Evolutionary conservation across 768 basidiomycete species (phyloP).

Genomic region (Naematelia encephala): DNA sequence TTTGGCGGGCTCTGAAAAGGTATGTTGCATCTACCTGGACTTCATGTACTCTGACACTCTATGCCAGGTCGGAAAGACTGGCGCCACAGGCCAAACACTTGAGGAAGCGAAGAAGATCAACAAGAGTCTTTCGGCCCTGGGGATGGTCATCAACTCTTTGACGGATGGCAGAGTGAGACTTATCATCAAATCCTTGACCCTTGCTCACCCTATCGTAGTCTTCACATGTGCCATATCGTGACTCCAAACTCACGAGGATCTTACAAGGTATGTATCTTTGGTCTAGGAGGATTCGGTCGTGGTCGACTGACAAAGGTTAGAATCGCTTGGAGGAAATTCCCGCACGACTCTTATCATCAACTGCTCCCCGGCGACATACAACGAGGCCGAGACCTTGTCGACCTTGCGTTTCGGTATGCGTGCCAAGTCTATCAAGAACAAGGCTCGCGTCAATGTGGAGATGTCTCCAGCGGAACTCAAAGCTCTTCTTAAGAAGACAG

Average conservation of each 20-base stretch:
- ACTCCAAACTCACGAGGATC: conserved; percentile 97
- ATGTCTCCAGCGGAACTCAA: conserved; percentile 93
- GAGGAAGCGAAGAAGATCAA: conserved; percentile 99
- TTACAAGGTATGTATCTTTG: conserved; percentile 85
- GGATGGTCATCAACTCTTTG: conserved; percentile 98
- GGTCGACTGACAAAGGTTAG: conserved; percentile 20
- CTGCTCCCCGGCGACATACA: conserved; percentile 95
- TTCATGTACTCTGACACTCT: too few species aligned
- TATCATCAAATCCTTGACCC: not conserved
- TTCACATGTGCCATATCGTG: conserved; percentile 95
- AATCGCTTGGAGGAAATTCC: conserved; percentile 50
- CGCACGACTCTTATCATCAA: conserved; percentile 91
- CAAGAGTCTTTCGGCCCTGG: conserved; percentile 92
- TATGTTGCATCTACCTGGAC: conserved; percentile 13
- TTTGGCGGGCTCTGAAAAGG: conserved; percentile 97
- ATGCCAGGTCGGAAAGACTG: conserved; percentile 89
- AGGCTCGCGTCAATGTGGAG: conserved; percentile 96
- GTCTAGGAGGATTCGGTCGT: too few species aligned
- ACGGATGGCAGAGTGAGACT: conserved; percentile 83
- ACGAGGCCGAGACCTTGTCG: conserved; percentile 91
- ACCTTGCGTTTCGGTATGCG: conserved; percentile 99
- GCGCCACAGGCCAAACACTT: conserved; percentile 95
- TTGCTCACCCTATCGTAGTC: conserved; percentile 57
- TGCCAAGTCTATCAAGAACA: conserved; percentile 99
- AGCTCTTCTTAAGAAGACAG: conserved; percentile 80